Evolutionary conservation across 306 rosid species (phyloP), one percentile per base, ranked within the genome.

Genomic region (Cicer chorassanicum): DNA sequence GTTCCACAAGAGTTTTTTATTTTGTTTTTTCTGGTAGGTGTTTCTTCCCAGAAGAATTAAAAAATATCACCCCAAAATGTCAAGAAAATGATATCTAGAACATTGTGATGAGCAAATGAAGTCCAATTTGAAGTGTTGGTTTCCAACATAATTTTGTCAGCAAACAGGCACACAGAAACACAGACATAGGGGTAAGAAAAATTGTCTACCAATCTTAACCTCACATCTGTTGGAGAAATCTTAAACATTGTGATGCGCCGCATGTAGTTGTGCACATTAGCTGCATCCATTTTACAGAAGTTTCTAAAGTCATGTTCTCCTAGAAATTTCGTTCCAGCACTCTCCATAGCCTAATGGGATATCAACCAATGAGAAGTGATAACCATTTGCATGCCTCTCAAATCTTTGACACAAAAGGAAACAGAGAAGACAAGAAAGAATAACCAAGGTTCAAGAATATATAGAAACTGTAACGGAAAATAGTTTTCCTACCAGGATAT

Each of bases 261-360:
- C 88, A 79, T 83, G 65, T 87, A 91, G 89, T 87, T 91, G 88
- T 93, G 98, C 68, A 93, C 98, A 79, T 91, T 93, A 65, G 79
- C 84, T 24, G 98, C 98, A 83, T 93, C 97, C 98, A 93, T 93
- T 84, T 93, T 93, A 78, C 98, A 93, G 73, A 93, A 93, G 78
- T 93, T 93, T 80, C 96, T 84, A 79, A 91, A 93, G 91, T 93
- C 97, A 72, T 93, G 94, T 83, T 91, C 97, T 14, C 97, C 98
- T 44, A 87, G 38, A 68, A 91, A 79, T 79, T 89, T 93, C 74
- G 61, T 79, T 48, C 92, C 90, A 45, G 94, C 96, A 39, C 56
- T 87, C 84, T 87, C 94, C 96, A 93, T 88, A 14, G 89, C 90
- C 98, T 93, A 84, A 76, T 79, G 73, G 75, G 83, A 78, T 65